phyloP scores from a whole-genome alignment of 1,139 yeast species.

The Diutina catenulata region DNA sequence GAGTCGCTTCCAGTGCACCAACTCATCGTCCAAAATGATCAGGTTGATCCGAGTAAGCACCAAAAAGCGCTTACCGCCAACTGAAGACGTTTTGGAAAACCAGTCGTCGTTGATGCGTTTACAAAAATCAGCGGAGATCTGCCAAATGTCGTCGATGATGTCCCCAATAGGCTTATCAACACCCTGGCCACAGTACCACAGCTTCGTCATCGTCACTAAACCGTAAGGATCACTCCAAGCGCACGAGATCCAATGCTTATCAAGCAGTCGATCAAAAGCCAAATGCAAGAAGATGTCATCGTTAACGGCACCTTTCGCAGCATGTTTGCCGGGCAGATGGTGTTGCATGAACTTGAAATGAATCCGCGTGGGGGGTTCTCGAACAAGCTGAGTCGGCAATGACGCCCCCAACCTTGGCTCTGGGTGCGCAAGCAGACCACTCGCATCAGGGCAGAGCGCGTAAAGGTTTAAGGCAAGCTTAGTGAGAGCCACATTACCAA shows the following conservation, averaged over 20 bases:
- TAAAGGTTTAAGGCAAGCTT: constrained; percentile 52
- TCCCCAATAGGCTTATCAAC: constrained; percentile 13
- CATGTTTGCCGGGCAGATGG: constrained; percentile 12
- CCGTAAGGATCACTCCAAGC: constrained; percentile 90
- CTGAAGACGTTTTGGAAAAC: constrained; percentile 19
- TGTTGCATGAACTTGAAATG: constrained; percentile 38
- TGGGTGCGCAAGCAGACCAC: background rate
- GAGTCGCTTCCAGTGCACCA: constrained; percentile 64
- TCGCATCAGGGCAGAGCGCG: constrained; percentile 36
- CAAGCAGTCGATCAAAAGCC: constrained; percentile 74
- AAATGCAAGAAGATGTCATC: constrained; percentile 77
- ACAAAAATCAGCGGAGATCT: constrained; percentile 25
- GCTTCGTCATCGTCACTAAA: constrained; percentile 44
- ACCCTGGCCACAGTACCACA: constrained; percentile 41
- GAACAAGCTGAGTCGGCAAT: constrained; percentile 31
- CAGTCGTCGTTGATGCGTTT: constrained; percentile 23
- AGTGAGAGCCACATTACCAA: constrained; percentile 37
- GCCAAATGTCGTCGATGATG: constrained; percentile 30
- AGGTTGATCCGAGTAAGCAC: constrained; percentile 61
- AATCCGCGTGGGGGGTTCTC: constrained; percentile 33
- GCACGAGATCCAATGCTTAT: constrained; percentile 74
- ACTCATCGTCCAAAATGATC: constrained; percentile 67
- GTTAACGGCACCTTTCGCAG: constrained; percentile 12
- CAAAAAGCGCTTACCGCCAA: constrained; percentile 47
- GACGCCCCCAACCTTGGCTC: constrained; percentile 8